A percentile compares a stretch with the other conserved stretches of the same genome.
phyloP scores from a whole-genome alignment of 2,329 filamentous ascomycete genomes.

The Orbilia quercus region DNA sequence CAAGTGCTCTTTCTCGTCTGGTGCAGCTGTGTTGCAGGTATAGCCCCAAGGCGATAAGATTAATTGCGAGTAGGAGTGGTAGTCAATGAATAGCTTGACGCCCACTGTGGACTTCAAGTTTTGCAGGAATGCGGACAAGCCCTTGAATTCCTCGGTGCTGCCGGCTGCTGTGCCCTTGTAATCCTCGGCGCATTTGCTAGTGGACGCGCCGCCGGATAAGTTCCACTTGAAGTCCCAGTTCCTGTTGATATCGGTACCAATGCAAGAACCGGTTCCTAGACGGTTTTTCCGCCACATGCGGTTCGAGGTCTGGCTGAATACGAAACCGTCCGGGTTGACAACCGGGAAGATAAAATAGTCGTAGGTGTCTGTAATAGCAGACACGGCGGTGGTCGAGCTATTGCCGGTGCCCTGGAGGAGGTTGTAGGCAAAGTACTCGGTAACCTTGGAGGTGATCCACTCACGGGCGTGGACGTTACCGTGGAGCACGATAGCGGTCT shows the following conservation, averaged over 20 bases:
- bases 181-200: constrained; percentile 67
- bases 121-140: constrained; percentile 66
- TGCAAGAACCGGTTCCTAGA: constrained; percentile 64
- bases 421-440: constrained; percentile 68
- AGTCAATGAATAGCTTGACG: constrained; percentile 70
- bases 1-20: constrained; percentile 33
- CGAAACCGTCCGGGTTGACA: constrained; percentile 73
- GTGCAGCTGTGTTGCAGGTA: constrained; percentile 32
- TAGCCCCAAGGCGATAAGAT: constrained; percentile 48
- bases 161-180: constrained; percentile 66
- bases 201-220: constrained; percentile 66
- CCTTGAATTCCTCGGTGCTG: constrained; percentile 68
- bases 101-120: constrained; percentile 61
- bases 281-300: constrained; percentile 74
- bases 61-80: constrained; percentile 73
- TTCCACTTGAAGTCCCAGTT: constrained; percentile 70
- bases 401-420: constrained; percentile 66
- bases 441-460: constrained; percentile 69
- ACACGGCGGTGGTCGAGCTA: constrained; percentile 57
- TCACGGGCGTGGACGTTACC: constrained; percentile 72
- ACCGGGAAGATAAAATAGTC: constrained; percentile 75
- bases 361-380: constrained; percentile 69
- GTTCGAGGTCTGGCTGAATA: constrained; percentile 70
- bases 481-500: constrained; percentile 69
- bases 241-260: constrained; percentile 71